phyloP scores from a whole-genome alignment of 75 land plant genomes.

The Adiantum capillusveneris region DNA sequence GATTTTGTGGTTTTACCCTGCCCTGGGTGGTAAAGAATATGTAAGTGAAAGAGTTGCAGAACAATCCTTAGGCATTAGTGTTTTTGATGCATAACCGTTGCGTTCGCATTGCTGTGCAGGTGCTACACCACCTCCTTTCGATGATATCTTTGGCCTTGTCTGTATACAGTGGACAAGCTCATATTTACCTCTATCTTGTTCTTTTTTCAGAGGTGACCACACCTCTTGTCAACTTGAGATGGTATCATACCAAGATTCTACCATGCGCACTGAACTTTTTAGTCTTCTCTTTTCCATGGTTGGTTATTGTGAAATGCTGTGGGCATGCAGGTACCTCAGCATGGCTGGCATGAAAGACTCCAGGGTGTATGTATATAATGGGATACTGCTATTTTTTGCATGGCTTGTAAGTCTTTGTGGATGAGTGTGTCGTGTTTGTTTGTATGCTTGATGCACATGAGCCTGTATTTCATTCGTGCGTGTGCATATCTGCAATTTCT shows the following conservation, averaged over 20 bases:
- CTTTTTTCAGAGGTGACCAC: conserved; percentile 69
- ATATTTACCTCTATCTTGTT: conserved; percentile 62
- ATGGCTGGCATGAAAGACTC: not conserved
- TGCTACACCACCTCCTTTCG: conserved; percentile 61
- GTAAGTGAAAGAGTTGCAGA: conserved; percentile 31
- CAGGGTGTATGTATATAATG: not conserved
- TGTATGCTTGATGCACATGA: too few relatives aligned
- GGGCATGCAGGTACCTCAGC: not conserved
- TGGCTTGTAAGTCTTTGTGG: too few relatives aligned
- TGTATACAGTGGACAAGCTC: conserved; percentile 55
- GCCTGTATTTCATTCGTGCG: too few relatives aligned
- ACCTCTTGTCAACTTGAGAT: conserved; percentile 78
- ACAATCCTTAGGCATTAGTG: too few relatives aligned
- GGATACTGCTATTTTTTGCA: not conserved
- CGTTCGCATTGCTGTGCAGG: conserved; percentile 21
- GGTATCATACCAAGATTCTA: conserved; percentile 24
- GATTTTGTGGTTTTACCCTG: conserved; percentile 58
- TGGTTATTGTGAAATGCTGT: not conserved
- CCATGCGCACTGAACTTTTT: not conserved
- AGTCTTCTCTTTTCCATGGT: not conserved
- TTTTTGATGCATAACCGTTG: not conserved
- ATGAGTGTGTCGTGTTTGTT: too few relatives aligned
- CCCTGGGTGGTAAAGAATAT: conserved; percentile 69
- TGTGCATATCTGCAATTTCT: too few relatives aligned
- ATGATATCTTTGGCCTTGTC: conserved; percentile 50